phyloP scores from a whole-genome alignment of 345 rosid genomes.

The Raphanus raphanistrum region DNA sequence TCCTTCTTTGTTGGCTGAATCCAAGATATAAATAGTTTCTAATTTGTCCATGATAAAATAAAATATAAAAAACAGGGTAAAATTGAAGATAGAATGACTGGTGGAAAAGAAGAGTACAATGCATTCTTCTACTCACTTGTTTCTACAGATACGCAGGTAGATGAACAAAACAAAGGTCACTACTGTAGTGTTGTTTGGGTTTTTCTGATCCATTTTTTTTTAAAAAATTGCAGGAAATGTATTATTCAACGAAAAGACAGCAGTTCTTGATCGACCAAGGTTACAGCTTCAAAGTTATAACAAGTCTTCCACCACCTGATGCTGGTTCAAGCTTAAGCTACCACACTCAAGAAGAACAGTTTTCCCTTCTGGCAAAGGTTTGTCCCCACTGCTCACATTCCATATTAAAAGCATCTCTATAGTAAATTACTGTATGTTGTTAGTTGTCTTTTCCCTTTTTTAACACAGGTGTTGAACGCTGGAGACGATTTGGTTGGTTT shows the following conservation, averaged over 20 bases:
- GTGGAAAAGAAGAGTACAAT: constrained; percentile 97
- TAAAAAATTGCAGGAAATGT: constrained; percentile 66
- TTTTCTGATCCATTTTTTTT: neutral
- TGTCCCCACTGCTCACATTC: neutral
- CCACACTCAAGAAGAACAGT: constrained; percentile 65
- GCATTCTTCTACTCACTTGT: constrained; percentile 97
- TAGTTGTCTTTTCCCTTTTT: neutral
- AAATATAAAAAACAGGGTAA: constrained; percentile 71
- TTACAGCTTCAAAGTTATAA: constrained; percentile 93
- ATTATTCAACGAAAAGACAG: constrained; percentile 87
- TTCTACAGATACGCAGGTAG: constrained; percentile 92
- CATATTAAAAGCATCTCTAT: neutral
- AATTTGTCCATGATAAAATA: neutral
- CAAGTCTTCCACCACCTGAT: constrained; percentile 86
- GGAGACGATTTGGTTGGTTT: constrained; percentile 84
- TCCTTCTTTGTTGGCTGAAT: neutral
- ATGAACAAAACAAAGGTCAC: neutral
- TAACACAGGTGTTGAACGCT: constrained; percentile 57
- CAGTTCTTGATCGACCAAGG: constrained; percentile 96
- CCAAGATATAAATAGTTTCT: neutral
- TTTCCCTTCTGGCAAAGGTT: constrained; percentile 63
- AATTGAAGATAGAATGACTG: constrained; percentile 94
- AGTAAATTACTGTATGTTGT: neutral
- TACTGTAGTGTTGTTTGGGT: neutral
- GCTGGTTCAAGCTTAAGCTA: constrained; percentile 77